Base-by-base conservation (phyloP, 164 flowering plant species). In the Vitis rupestris region DNA sequence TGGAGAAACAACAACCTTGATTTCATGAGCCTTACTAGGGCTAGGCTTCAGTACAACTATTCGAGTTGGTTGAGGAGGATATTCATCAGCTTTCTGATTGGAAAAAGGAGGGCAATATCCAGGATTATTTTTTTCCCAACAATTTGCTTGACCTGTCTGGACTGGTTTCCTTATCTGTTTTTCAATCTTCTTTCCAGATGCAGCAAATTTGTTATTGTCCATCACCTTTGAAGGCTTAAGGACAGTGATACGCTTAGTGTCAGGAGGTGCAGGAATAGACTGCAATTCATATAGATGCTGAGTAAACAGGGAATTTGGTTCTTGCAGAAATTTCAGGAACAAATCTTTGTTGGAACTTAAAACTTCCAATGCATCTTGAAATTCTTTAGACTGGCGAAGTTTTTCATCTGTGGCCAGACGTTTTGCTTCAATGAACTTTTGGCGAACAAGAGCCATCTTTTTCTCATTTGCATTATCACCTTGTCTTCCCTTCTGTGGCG, bases 371-470 rank as follows among this genome's bases (percentile, higher is more conserved):
- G 98, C 97, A 77, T 91, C 98, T 74, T 88, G 89, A 68, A 93
- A 95, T 73, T 95, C 93, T 84, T 88, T 86, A 23, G 97, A 85
- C 75, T 90, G 89, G 27, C 88, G 83, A 69, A 86, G 88, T 53
- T 82, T 95, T 74, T 90, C 97, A 73, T 90, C 90, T 30, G 87
- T 87, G 1, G 87, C 78, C 49, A 88, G 72, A n/a, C 88, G 90
- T 74, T 95, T 95, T 68, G 93, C 96, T 82, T 95, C 98, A 52
- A 83, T 72, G 74, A 93, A 92, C 74, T 92, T 95, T 74, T 91
- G 92, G 57, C 94, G 97, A 66, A 95, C 90, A 68, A 92, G 87
- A 72, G 83, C 92, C 93, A 91, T 87, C 78, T 80, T 87, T 70
- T 74, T 84, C 70, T 85, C 91, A 85, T 77, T 77, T 16, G 48